Base-by-base conservation (phyloP, 495 filamentous ascomycete species). In the Evansstolkia leycettana region DNA sequence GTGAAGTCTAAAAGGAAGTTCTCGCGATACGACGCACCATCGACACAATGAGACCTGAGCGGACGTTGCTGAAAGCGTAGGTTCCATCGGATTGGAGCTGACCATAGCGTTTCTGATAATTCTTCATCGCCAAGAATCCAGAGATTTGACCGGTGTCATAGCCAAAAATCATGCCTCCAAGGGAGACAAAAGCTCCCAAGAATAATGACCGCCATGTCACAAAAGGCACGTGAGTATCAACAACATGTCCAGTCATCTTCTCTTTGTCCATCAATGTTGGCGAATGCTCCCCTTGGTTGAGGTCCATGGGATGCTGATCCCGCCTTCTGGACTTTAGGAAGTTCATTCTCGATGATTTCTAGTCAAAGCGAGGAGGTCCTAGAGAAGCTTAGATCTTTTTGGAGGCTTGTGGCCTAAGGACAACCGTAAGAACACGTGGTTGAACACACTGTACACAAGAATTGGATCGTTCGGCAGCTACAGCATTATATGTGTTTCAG, bases 161-260 rank as follows among this genome's bases (percentile, higher is more conserved):
- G 23, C 63, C 63, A 38, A 67, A 67, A 11, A 84, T 69, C 28
- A 84, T 72, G 37, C 80, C 80, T 39, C 80, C 80, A 62, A 84
- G 76, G 3, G 80, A 73, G 18, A 73, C 69, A 33, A 73, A 62
- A 4, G 70, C 45, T 6, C 61, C 67, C 67, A 75, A 69, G 27
- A 62, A 33, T 8, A 69, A 45, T 23, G 67, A 59, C 7, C 60
- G 57, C 17, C 57, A 28, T 6, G 67, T 73, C n/a, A 73, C 34
- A 8, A 53, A 48, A 6, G 55, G 61, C 8, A 69, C 46, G 0
- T 59, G 57, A 5, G 58, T 58, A 34, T 69, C 57, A 13, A 64
- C 45, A 10, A 20, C 38, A 17, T 28, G 37, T 7, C 14, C 28
- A 29, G 28, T 4, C 4, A n/a, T n/a, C 14, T 29, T 29, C 12